Evolutionary conservation across 345 rosid species (phyloP), one percentile per base, ranked within the genome.

Genomic region (Populus pruinosa): DNA sequence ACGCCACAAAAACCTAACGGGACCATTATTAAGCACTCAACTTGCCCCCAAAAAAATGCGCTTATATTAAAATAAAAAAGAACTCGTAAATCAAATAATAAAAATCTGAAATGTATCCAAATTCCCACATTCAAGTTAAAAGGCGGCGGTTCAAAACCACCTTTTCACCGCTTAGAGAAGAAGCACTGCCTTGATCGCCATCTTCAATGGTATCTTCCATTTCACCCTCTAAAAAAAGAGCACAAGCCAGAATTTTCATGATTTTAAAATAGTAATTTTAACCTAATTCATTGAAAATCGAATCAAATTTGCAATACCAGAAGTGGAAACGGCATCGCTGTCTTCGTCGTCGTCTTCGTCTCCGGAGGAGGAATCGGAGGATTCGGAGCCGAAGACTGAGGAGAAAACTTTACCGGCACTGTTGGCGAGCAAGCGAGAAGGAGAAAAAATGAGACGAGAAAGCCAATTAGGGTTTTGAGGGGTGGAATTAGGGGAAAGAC

Each of bases 391-490:
- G 71, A 95, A 87, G 82, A 93, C 94, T 23, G 97, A 85, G 79
- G 89, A 78, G 29, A 95, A 81, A 55, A 90, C 82, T 84, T 88
- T 89, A 0, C 91, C 94, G 47, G 98, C 93, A 71, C 98, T 91
- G 70, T 91, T 82, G 69, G 93, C 97, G 83, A 93, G 87, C 73
- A 86, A 68, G 70, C 91, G 94, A 72, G 99, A 89, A 4, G 97
- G 98, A 35, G 90, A 88, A 50, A 82, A 82, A 80, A 94, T 78
- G 81, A 88, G 87, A 76, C 85, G 89, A 74, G 98, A 90, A 73
- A 95, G 85, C 99, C 99, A 95, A 85, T 86, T 93, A 87, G 94
- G 96, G 92, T 86, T 89, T 80, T 84, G 83, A 23, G 76, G 78
- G 61, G 62, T 82, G 25, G 84, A 69, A 77, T 65, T 82, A 76